Percentiles rank a stretch among this genome's conserved stretches.
Conservation (phyloP, 2,329 filamentous ascomycete species). For the Microcera coccophila region DNA sequence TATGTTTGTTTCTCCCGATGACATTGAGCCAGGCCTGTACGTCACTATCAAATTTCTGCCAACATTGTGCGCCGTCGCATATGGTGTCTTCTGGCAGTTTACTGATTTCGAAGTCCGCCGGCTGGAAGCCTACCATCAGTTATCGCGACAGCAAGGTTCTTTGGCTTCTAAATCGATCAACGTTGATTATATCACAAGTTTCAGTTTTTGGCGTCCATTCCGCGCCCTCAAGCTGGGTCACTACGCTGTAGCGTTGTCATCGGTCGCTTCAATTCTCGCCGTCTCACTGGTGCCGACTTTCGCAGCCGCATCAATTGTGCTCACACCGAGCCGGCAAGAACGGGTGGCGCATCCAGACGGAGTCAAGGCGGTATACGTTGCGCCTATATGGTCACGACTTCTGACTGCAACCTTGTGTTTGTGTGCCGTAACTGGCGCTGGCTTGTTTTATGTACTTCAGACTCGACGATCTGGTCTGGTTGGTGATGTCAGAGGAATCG, state of each 20-base stretch:
- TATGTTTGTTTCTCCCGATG: slow-evolving; percentile 45
- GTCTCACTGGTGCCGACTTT: slow-evolving; percentile 67
- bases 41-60: slow-evolving; percentile 62
- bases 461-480: slow-evolving; percentile 61
- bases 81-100: slow-evolving; percentile 63
- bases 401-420: slow-evolving; percentile 54
- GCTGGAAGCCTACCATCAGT: slow-evolving; percentile 63
- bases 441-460: slow-evolving; percentile 59
- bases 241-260: slow-evolving; percentile 65
- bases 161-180: slow-evolving; percentile 65
- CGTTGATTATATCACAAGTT: slow-evolving; percentile 68
- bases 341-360: slow-evolving; percentile 40
- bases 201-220: slow-evolving; percentile 62
- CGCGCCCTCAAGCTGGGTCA: slow-evolving; percentile 59
- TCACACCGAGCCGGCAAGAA: slow-evolving; percentile 49
- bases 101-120: slow-evolving; percentile 63
- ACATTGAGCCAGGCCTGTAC: slow-evolving; percentile 51
- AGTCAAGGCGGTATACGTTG: slow-evolving; percentile 54
- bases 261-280: slow-evolving; percentile 60
- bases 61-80: slow-evolving; percentile 57
- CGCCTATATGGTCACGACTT: slow-evolving; percentile 57
- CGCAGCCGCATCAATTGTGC: slow-evolving; percentile 58
- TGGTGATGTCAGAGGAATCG: slow-evolving; percentile 68
- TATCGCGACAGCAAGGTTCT: slow-evolving; percentile 58
- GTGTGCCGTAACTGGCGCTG: slow-evolving; percentile 54